Evolutionary conservation across 495 filamentous ascomycete genomes (phyloP), one percentile per base, ranked within the genome.

Genomic region (Podospora didyma): DNA sequence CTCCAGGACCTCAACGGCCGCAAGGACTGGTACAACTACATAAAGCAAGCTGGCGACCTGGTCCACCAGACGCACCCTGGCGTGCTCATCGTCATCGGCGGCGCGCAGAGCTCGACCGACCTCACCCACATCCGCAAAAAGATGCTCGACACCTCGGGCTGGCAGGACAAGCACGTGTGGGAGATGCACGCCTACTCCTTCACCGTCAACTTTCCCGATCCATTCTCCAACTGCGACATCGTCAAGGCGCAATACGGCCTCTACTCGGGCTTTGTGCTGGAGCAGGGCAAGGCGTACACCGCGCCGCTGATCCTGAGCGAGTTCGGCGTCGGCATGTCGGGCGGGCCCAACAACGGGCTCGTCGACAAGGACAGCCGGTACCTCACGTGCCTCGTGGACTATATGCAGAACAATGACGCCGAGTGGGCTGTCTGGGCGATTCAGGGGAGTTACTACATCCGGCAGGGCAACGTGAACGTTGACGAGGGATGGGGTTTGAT

Each of bases 371-470:
- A 75, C 46, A 61, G 68, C 57, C 49, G 56, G 16, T 75, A 74
- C 57, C 63, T 78, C 50, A 54, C 65, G 47, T 81, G 77, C 54
- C 49, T 81, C 51, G 63, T 72, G 3, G 66, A 63, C 7, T 81
- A 79, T 41, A 65, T 79, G 62, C 45, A 65, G 9, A 61, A 66
- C 26, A 79, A 79, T 53, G 78, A 79, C 50, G 75, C 69, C 42
- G 78, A 81, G 56, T 81, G 77, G 76, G 69, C 74, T 7, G 60
- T 79, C 1, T 80, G 77, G 78, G 73, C 74, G 1, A 41, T 81
- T 37, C 73, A 77, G 66, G 79, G 76, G 24, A 74, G 70, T 49
- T 81, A 79, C 51, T 80, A 79, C 41, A 64, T 80, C 0, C 62
- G 77, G 12, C 64, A 80, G 53, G 73, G 72, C 48, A 23, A n/a